Evolutionary conservation across 768 basidiomycete species (phyloP), one percentile per base, ranked within the genome.

Genomic region (Paxillus involutus): DNA sequence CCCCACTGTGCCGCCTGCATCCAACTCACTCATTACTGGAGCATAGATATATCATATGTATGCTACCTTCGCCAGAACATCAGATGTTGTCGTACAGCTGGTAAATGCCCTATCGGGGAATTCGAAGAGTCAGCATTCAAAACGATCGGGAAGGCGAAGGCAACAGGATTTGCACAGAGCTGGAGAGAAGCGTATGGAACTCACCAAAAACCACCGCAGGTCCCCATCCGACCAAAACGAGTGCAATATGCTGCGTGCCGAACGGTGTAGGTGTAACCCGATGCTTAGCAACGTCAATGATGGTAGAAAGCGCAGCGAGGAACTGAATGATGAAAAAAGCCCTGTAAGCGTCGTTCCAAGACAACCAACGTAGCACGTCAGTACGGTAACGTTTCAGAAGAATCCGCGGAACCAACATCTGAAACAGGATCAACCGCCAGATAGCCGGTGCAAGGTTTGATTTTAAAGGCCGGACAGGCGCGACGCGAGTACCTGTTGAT

Each of bases 201-300:
- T 58, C 51, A 80, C 85, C 78, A 59, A 86, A 81, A 35, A 84
- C 62, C 19, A 87, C 33, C 10, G 72, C 70, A 8, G 85, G 86
- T 6, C 76, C 81, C 85, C 85, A 88, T 10, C 76, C 83, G 9
- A 73, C 76, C 24, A 86, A 66, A 16, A 88, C 60, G 43, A 88
- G 63, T 37, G 83, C 81, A 51, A 88, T 62, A 63, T 88, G 83
- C 55, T 88, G 86, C 29, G 85, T 80, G 26, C 85, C 85, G 59
- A 88, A 80, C 4, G 85, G 70, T 13, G 77, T 68, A 2, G 86
- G 83, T 12, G 59, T 58, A 21, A 66, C 47, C 1, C 67, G 69
- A 43, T 65, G 65, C 47, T 35, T 69, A 30, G 63, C 73, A 37
- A 83, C 71, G 61, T 86, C 83, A 37, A 84, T 65, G 29, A 84